Conservation (phyloP, 345 rosid species). For the Syzygium grande region DNA sequence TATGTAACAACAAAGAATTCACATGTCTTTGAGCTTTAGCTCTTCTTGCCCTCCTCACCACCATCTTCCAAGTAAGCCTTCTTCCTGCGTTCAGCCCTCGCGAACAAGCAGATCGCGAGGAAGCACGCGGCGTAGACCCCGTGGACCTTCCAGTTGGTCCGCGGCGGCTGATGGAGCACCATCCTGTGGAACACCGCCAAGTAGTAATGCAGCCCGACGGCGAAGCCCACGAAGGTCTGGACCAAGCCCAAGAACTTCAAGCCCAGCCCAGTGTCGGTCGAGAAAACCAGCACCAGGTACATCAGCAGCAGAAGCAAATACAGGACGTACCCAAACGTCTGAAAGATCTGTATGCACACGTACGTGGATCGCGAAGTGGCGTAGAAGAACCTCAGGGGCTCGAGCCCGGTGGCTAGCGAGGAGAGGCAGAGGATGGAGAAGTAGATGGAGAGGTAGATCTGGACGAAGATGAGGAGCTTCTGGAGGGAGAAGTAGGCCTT, state of each 20-base stretch:
- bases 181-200: conserved; percentile 83
- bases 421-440: conserved; percentile 79
- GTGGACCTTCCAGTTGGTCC: conserved; percentile 85
- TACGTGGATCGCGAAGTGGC: conserved; percentile 69
- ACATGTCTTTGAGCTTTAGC: conserved; percentile 11
- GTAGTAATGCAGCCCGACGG: conserved; percentile 85
- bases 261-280: conserved; percentile 57
- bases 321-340: conserved; percentile 65
- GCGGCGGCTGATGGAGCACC: conserved; percentile 75
- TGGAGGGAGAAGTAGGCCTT: conserved; percentile 90
- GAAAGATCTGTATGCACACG: conserved; percentile 65
- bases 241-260: conserved; percentile 54
- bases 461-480: conserved; percentile 68
- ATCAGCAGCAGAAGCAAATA: conserved; percentile 70
- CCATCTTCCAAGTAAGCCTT: conserved; percentile 87
- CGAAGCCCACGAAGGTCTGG: conserved; percentile 64
- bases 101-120: conserved; percentile 52
- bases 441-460: conserved; percentile 89
- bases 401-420: conserved; percentile 66
- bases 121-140: conserved; percentile 93
- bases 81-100: conserved; percentile 76
- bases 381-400: conserved; percentile 77
- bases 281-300: conserved; percentile 73
- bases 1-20: not conserved
- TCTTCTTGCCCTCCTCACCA: conserved; percentile 92